Conservation (phyloP, 1,284 basidiomycete species). For the Trichosporon ovoides region DNA sequence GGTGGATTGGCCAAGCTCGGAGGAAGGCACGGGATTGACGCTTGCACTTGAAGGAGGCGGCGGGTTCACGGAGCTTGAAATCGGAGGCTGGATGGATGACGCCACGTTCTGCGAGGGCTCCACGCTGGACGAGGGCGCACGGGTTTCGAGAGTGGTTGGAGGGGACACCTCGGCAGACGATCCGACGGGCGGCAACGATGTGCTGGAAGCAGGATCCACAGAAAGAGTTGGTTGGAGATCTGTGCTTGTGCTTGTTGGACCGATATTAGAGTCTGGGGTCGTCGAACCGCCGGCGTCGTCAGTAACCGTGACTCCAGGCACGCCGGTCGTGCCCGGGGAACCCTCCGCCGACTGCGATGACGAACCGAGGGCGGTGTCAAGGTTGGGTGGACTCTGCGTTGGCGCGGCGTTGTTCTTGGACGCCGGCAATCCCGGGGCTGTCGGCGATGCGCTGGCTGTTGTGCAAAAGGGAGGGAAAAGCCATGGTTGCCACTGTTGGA, state of each 20-base stretch:
- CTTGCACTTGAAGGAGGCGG: neutral
- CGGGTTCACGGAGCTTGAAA: neutral
- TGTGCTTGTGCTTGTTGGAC: too few species aligned
- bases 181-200: neutral
- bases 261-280: constrained; percentile 1
- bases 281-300: neutral
- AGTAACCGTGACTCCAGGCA: neutral
- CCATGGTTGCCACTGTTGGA: neutral
- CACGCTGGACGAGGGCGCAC: neutral
- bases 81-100: neutral
- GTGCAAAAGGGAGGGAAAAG: neutral
- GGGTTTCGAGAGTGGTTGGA: too few species aligned
- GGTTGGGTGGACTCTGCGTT: neutral
- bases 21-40: too few species aligned
- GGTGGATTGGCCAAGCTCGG: too few species aligned
- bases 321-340: too few species aligned
- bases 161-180: neutral
- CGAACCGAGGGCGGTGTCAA: too few species aligned
- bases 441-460: neutral
- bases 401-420: neutral
- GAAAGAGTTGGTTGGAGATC: neutral
- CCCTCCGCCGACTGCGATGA: neutral
- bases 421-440: neutral
- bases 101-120: neutral
- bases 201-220: neutral